Evolutionary conservation across 768 basidiomycete genomes (phyloP), one percentile per base, ranked within the genome.

Genomic region (Auricularia cornea): DNA sequence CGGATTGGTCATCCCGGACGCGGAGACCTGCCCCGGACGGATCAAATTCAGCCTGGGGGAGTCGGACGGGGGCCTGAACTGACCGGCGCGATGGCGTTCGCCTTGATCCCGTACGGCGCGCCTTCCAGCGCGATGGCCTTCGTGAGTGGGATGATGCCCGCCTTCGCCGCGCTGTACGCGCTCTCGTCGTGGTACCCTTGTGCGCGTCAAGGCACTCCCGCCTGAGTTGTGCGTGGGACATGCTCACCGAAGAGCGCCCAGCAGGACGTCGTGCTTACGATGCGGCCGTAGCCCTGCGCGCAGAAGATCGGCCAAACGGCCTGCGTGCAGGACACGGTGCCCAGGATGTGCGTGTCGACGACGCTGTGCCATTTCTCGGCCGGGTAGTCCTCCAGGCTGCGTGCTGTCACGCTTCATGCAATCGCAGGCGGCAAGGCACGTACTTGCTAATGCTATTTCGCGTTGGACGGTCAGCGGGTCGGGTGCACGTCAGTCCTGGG

Each of bases 161-260:
- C 95, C 82, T 99, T 98, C 1, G 95, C 96, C 2, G 96, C 93
- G 57, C 94, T 94, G 75, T 98, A 99, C 74, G 98, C 98, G 14
- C 94, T 88, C 75, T 98, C 94, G 11, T 96, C 96, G 72, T 96
- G 92, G 78, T 96, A 97, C 6, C 94, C 90, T 92, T 65, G 10
- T 30, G 16, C 12, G 18, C 16, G 10, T 29, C 33, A 29, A 35
- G n/a, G 29, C 28, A 3, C 40, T 11, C 38, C 6, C 40, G 18
- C 20, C 41, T 20, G 10, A 38, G 35, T 38, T 38, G 35, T 38
- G 35, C n/a, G n/a, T n/a, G n/a, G n/a, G n/a, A n/a, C n/a, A 38
- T 38, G 35, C 35, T 33, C 62, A 90, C 91, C 94, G 70, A 94
- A 96, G 38, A 98, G 77, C 4, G 95, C 96, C 64, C 96, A 94